Percentiles rank a stretch among this genome's conserved stretches.
Conservation (phyloP, 345 rosid species). For the Pistacia integerrima region DNA sequence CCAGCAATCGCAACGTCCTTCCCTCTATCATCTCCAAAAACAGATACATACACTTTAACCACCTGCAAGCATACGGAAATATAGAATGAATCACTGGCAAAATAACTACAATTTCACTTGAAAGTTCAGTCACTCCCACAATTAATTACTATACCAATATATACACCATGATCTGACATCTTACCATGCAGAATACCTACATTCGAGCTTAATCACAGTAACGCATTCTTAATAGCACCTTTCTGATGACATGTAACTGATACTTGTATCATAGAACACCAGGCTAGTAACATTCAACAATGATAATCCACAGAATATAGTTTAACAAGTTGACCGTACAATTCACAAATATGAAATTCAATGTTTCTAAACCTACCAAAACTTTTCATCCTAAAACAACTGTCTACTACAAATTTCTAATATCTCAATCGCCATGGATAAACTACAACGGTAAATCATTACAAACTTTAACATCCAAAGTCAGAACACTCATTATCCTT, state of each 20-base stretch:
- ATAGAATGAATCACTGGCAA: neutral
- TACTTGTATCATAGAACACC: neutral
- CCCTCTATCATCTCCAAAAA: conserved; percentile 95
- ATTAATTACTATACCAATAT: neutral
- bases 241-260: too few species aligned
- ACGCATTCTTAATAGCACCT: neutral
- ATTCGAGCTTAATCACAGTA: neutral
- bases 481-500: neutral
- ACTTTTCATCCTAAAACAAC: neutral
- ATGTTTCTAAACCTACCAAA: neutral
- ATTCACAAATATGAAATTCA: neutral
- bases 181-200: neutral
- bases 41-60: conserved; percentile 92
- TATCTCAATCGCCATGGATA: neutral
- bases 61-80: conserved; percentile 45
- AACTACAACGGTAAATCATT: neutral
- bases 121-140: neutral
- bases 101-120: neutral
- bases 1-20: conserved; percentile 87
- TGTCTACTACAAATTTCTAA: neutral
- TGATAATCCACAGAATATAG: neutral
- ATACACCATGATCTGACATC: neutral
- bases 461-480: neutral
- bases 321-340: neutral
- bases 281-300: too few species aligned